Conservation (phyloP, 169 alveolate genomes). For the Cryptosporidium bovis region DNA sequence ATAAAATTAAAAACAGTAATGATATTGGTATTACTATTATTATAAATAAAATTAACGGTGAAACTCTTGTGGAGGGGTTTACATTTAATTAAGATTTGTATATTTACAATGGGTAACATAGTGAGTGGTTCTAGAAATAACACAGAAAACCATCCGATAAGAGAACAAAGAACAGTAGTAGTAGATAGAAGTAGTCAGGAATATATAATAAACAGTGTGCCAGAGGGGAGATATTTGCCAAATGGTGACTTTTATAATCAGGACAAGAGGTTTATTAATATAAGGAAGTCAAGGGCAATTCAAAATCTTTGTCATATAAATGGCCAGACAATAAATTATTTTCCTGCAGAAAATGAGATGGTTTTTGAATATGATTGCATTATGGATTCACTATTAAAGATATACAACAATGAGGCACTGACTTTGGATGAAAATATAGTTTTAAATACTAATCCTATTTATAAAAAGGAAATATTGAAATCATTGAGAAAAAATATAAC, state of each 20-base stretch:
- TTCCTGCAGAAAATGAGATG: slow-evolving; percentile 3
- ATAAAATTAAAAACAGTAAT: neutral
- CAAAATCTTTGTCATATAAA: slow-evolving; percentile 63
- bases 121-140: neutral
- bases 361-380: slow-evolving; percentile 60
- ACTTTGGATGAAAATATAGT: slow-evolving; percentile 28
- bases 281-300: slow-evolving; percentile 41
- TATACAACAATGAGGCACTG: slow-evolving; percentile 10
- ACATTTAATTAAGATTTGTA: neutral
- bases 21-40: neutral
- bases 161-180: slow-evolving; percentile 49
- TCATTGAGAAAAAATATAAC: neutral
- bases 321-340: slow-evolving; percentile 29
- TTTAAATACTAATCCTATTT: slow-evolving; percentile 15
- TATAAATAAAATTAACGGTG: neutral
- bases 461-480: neutral
- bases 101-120: slow-evolving; percentile 38
- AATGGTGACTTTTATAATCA: neutral
- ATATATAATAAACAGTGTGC: slow-evolving; percentile 1
- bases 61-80: neutral
- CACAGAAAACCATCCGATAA: slow-evolving; percentile 15
- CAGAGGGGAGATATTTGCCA: slow-evolving; percentile 2
- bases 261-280: neutral
- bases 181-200: neutral
- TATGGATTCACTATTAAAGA: slow-evolving; percentile 32